Percentiles rank a stretch among this genome's conserved stretches.
Evolutionary conservation across 345 rosid species (phyloP).

Genomic region (Lepidium sativum): DNA sequence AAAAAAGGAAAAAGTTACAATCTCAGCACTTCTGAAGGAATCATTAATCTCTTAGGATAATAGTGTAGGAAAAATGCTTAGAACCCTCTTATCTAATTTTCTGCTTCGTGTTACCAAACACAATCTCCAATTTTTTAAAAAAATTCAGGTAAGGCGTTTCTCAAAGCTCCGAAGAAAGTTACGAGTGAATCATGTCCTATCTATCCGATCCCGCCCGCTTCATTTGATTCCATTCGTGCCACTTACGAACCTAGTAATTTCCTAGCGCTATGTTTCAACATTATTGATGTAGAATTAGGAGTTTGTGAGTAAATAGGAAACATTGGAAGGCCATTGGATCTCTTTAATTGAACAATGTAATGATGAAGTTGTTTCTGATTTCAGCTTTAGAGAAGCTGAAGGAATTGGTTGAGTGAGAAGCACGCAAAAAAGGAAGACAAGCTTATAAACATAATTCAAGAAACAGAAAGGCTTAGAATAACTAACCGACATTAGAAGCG

Average conservation of each 20-base stretch:
- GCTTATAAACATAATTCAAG: constrained; percentile 35
- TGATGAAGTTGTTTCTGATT: background rate
- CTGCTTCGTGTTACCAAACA: background rate
- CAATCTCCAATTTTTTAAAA: too few species aligned
- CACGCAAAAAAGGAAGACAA: constrained; percentile 41
- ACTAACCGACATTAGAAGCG: too few species aligned
- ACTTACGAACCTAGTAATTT: constrained; percentile 58
- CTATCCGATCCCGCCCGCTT: constrained; percentile 39
- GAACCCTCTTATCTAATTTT: background rate
- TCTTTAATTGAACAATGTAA: background rate
- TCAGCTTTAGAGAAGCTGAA: constrained; percentile 72
- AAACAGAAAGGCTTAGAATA: constrained; percentile 25
- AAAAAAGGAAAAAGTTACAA: background rate
- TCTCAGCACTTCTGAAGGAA: background rate
- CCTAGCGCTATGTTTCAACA: background rate
- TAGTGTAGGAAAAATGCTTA: background rate
- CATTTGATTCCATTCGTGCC: constrained; percentile 41
- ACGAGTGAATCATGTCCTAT: constrained; percentile 51
- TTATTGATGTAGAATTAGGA: background rate
- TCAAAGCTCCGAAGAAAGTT: constrained; percentile 60
- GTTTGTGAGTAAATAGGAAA: background rate
- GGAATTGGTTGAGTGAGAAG: constrained; percentile 61
- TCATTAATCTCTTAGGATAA: background rate
- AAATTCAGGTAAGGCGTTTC: constrained; percentile 77
- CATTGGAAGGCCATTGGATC: background rate